phyloP scores from a whole-genome alignment of 2,329 filamentous ascomycete species.

The Epichloe aotearoae region DNA sequence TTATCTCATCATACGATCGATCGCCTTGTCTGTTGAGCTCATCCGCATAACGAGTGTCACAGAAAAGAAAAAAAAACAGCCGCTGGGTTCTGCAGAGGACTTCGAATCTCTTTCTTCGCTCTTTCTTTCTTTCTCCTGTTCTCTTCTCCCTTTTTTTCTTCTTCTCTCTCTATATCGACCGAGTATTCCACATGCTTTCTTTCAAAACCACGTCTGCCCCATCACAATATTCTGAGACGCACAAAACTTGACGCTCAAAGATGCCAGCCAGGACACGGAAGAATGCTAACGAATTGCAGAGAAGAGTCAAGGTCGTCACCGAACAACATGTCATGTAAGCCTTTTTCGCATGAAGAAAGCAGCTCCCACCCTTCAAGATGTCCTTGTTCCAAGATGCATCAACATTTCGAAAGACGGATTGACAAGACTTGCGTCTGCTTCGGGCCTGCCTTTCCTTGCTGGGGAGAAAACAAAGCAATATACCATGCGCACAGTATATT shows the following conservation, averaged over 20 bases:
- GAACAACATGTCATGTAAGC: slow-evolving; percentile 79
- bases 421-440: not conserved
- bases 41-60: slow-evolving; percentile 2
- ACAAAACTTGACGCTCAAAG: not conserved
- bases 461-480: not conserved
- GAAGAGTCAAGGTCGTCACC: slow-evolving; percentile 84
- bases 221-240: slow-evolving; percentile 3
- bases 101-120: not conserved
- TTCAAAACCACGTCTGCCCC: not conserved
- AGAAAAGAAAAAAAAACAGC: not conserved
- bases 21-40: not conserved
- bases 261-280: slow-evolving; percentile 6
- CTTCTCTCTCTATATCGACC: not conserved
- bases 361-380: not conserved
- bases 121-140: slow-evolving; percentile 3
- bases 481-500: not conserved
- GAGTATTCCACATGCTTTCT: not conserved
- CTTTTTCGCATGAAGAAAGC: not conserved
- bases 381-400: not conserved
- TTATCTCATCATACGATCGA: not conserved
- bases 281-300: slow-evolving; percentile 41
- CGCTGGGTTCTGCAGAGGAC: not conserved
- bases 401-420: not conserved
- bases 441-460: not conserved
- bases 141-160: slow-evolving; percentile 5